These are phyloP conservation scores for Ophiostoma sp. DNA, from an alignment of 2,329 filamentous ascomycete species.

Conservation along the genomic window DNA sequence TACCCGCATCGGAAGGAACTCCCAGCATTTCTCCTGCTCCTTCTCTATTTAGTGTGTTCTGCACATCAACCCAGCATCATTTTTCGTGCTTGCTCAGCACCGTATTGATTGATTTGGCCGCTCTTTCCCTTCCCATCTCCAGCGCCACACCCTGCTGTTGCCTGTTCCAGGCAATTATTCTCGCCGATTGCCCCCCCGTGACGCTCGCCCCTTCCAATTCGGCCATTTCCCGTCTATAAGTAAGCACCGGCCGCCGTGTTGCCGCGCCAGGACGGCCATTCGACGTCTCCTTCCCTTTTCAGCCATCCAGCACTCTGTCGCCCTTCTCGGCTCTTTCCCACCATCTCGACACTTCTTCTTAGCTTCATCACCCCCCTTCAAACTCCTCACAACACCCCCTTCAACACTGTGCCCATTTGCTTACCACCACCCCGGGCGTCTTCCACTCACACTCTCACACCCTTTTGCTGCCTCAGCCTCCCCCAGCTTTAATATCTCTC, in stretches of 20 bases:
- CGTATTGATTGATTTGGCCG: background rate
- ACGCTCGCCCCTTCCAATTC: background rate
- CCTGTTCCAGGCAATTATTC: background rate
- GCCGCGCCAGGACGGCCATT: background rate
- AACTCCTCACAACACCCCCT: background rate
- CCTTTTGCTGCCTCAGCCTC: background rate
- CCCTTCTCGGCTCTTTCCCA: background rate
- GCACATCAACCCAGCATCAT: background rate
- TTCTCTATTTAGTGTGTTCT: background rate
- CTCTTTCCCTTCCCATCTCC: background rate
- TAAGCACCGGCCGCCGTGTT: background rate
- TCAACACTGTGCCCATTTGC: background rate
- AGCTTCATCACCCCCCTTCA: background rate
- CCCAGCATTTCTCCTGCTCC: background rate
- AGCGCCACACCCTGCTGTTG: background rate
- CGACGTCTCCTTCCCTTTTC: background rate
- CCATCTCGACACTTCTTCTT: background rate
- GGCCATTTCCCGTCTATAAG: background rate
- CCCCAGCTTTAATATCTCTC: background rate
- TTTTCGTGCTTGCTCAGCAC: background rate
- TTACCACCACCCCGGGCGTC: background rate
- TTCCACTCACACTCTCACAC: background rate
- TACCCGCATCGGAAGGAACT: constrained; percentile 1
- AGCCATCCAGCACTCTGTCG: background rate
- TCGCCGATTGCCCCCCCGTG: background rate